Evolutionary conservation across 768 basidiomycete species (phyloP).

Genomic region (Russula brevipes): DNA sequence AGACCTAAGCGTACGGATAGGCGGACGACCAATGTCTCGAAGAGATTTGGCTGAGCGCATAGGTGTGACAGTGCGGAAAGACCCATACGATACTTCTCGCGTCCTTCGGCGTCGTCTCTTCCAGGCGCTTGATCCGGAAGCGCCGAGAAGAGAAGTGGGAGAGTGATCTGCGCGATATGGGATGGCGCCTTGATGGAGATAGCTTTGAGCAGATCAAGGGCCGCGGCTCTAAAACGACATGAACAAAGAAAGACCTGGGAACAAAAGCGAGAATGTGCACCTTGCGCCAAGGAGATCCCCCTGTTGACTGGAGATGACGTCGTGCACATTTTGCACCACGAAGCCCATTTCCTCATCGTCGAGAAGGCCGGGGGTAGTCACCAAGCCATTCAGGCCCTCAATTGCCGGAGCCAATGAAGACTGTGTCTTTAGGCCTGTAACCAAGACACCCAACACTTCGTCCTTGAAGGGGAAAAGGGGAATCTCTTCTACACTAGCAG

Average conservation of each 20-base stretch:
- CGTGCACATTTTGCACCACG: conserved; percentile 69
- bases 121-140: conserved; percentile 66
- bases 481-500: background rate
- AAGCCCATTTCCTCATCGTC: conserved; percentile 71
- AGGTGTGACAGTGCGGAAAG: conserved; percentile 66
- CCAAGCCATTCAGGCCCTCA: conserved; percentile 57
- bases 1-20: conserved; percentile 72
- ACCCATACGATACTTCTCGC: conserved; percentile 61
- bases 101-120: conserved; percentile 47
- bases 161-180: conserved; percentile 65
- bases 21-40: conserved; percentile 76
- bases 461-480: conserved; percentile 64
- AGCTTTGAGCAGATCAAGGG: conserved; percentile 56
- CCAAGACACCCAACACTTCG: conserved; percentile 60
- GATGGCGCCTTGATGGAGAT: conserved; percentile 56
- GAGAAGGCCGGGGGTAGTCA: conserved; percentile 59
- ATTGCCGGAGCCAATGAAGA: conserved; percentile 56
- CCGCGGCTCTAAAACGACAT: conserved; percentile 43
- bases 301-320: conserved; percentile 51
- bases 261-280: conserved; percentile 32
- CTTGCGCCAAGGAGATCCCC: conserved; percentile 40
- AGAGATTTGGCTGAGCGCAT: conserved; percentile 71
- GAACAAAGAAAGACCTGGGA: background rate
- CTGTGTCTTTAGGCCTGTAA: conserved; percentile 50
- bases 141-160: conserved; percentile 72